phyloP scores from a whole-genome alignment of 208 protist genomes.

The Trypanosoma lewisi region DNA sequence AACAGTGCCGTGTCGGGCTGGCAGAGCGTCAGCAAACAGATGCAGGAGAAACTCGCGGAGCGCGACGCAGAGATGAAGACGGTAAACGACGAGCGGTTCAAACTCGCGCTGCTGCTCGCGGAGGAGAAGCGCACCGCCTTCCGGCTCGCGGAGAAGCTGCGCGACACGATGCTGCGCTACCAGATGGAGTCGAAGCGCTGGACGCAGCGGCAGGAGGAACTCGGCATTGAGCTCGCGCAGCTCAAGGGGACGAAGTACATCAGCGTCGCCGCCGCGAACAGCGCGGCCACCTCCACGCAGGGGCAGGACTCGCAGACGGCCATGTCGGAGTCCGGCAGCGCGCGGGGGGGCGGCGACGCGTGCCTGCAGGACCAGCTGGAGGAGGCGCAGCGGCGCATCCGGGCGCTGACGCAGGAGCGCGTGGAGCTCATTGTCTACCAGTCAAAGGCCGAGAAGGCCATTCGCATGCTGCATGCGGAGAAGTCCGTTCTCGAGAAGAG shows the following conservation, averaged over 20 bases:
- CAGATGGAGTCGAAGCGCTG: slow-evolving; percentile 44
- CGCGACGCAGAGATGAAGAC: slow-evolving; percentile 49
- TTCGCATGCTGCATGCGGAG: slow-evolving; percentile 71
- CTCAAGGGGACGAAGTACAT: slow-evolving; percentile 85
- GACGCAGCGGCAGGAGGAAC: slow-evolving; percentile 49
- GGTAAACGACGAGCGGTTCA: slow-evolving; percentile 60
- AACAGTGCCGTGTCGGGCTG: slow-evolving; percentile 28
- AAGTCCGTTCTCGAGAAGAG: slow-evolving; percentile 29
- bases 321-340: not conserved
- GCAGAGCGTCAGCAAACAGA: slow-evolving; percentile 40
- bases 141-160: slow-evolving; percentile 67
- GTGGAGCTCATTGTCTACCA: slow-evolving; percentile 75
- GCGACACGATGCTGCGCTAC: slow-evolving; percentile 46
- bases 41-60: slow-evolving; percentile 43
- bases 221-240: slow-evolving; percentile 46
- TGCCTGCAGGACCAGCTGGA: slow-evolving; percentile 34
- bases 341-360: slow-evolving; percentile 11
- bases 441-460: slow-evolving; percentile 66
- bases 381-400: slow-evolving; percentile 38
- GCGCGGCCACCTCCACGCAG: slow-evolving; percentile 9
- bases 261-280: slow-evolving; percentile 27
- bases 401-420: slow-evolving; percentile 49
- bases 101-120: slow-evolving; percentile 58
- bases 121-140: slow-evolving; percentile 72
- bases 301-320: not conserved